A percentile compares a stretch with the other conserved stretches of the same genome.
phyloP scores from a whole-genome alignment of 1,139 yeast species.

The Pneumocystis wakefieldiae region DNA sequence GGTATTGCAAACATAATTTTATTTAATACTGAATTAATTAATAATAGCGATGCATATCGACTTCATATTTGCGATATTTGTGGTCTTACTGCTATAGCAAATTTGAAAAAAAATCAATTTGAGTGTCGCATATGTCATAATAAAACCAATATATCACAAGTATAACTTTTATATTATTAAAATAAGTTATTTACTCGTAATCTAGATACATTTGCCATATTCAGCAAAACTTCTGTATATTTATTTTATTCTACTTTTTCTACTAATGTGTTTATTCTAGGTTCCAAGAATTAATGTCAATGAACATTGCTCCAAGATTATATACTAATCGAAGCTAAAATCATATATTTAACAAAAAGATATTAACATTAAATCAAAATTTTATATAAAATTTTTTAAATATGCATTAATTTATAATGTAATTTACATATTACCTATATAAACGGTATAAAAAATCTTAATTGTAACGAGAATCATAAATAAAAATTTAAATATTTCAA shows the following conservation, averaged over 20 bases:
- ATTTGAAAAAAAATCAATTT: slow-evolving; percentile 88
- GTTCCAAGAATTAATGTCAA: slow-evolving; percentile 62
- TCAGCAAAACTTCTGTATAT: background rate
- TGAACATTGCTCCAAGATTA: slow-evolving; percentile 46
- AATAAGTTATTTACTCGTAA: background rate
- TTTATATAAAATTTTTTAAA: background rate
- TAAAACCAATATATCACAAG: slow-evolving; percentile 91
- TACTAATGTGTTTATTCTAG: background rate
- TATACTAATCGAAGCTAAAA: slow-evolving; percentile 1
- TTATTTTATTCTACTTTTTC: background rate
- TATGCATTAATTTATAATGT: background rate
- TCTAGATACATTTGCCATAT: background rate
- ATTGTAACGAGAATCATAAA: too few relatives aligned
- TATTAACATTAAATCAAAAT: background rate
- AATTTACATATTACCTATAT: background rate
- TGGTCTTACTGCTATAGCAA: slow-evolving; percentile 92
- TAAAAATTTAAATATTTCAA: too few relatives aligned
- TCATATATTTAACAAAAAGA: background rate
- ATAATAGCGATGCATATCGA: slow-evolving; percentile 95
- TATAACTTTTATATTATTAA: slow-evolving; percentile 59
- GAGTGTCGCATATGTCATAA: slow-evolving; percentile 98
- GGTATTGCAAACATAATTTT: background rate
- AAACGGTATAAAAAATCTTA: background rate
- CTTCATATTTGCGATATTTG: slow-evolving; percentile 94
- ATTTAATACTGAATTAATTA: slow-evolving; percentile 46